phyloP scores from a whole-genome alignment of 495 filamentous ascomycete species.

The Penicillium pulvis region DNA sequence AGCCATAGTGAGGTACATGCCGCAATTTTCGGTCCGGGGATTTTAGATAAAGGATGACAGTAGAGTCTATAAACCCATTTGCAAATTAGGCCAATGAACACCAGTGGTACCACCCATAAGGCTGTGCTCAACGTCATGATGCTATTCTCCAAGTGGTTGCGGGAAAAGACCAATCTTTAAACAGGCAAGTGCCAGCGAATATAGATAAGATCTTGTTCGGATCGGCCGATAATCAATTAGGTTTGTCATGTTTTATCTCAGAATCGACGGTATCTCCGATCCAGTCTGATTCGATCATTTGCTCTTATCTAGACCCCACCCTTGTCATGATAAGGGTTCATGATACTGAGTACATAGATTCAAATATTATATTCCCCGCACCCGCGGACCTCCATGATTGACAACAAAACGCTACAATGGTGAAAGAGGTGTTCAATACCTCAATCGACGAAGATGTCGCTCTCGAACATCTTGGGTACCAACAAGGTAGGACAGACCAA shows the following conservation, averaged over 20 bases:
- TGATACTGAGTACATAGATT: not conserved
- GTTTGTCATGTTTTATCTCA: not conserved
- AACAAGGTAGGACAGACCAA: conserved; percentile 30
- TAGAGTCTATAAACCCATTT: conserved; percentile 28
- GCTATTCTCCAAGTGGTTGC: not conserved
- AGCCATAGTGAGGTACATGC: conserved; percentile 43
- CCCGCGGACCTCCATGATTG: no score
- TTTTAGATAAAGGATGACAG: conserved; percentile 36
- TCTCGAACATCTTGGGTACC: conserved; percentile 47
- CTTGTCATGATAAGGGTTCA: not conserved
- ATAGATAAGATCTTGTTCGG: not conserved
- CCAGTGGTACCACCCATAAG: not conserved
- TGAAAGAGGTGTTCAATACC: conserved; percentile 28
- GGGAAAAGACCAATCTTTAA: not conserved
- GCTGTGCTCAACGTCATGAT: not conserved
- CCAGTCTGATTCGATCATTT: not conserved
- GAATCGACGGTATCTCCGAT: not conserved
- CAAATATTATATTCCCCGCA: not conserved
- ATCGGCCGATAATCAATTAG: not conserved
- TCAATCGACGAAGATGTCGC: conserved; percentile 37
- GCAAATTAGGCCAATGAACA: not conserved
- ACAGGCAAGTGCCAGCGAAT: not conserved
- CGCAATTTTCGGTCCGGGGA: conserved; percentile 44
- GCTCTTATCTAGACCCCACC: not conserved
- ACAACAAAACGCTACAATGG: not conserved